Evolutionary conservation across 495 filamentous ascomycete species (phyloP), one percentile per base, ranked within the genome.

Genomic region (Xylaria grammica): DNA sequence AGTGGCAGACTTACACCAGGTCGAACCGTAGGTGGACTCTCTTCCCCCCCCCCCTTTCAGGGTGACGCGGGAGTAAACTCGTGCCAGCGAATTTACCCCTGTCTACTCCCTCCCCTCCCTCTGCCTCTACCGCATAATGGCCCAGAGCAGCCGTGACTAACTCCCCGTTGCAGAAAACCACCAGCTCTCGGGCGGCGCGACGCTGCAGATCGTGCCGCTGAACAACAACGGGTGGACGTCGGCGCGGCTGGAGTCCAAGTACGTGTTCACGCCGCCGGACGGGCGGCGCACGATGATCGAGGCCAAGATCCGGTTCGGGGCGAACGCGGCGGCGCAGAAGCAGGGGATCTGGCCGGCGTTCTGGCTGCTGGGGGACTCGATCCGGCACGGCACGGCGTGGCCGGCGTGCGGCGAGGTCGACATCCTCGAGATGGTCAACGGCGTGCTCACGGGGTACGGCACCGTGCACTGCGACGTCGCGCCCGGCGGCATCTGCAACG

Each of bases 341-440:
- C 73, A 79, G 65, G 82, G 82, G 7, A 78, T 84, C 67, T 85
- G 82, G 82, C 82, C 82, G 0, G 82, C 82, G 0, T 85, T 83
- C 70, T 85, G 82, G 82, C 59, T 82, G 32, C 74, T 85, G 19
- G 82, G 82, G 1, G 57, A 79, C 55, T 67, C 70, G 17, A 68
- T 82, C 45, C 74, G 79, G 5, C 54, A 72, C 27, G 77, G 79
- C 1, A 76, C 69, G 0, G 29, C 46, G 2, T 85, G 82, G 82
- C 82, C 82, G 0, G 70, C 55, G 19, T 81, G 79, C 67, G 82
- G 81, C 54, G 82, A 85, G 76, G 69, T 84, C 65, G 82, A 85
- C 62, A 74, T 81, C 51, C 68, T 85, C 44, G 82, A 85, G 72
- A 78, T 72, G 24, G 72, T 85, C 45, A 77, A 82, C 68, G 82